phyloP scores from a whole-genome alignment of 1,139 yeast species.

The Waltiozyma sp. region DNA sequence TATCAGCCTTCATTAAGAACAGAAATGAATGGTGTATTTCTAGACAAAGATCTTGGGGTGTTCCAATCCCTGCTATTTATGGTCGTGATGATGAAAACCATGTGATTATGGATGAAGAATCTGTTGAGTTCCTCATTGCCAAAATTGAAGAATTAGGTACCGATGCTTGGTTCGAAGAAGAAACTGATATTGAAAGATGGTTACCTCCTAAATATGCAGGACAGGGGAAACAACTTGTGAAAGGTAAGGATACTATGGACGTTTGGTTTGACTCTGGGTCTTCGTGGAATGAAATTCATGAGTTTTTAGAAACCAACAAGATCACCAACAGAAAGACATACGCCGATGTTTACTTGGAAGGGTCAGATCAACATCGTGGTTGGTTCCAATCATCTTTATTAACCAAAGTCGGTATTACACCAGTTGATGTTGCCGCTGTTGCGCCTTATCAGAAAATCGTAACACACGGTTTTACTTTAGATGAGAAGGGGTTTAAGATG shows the following conservation, averaged over 20 bases:
- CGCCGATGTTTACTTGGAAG: conserved; percentile 83
- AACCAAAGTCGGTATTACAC: conserved; percentile 50
- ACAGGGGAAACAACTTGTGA: conserved; percentile 33
- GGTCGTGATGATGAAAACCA: conserved; percentile 40
- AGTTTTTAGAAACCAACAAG: conserved; percentile 24
- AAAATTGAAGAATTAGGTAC: conserved; percentile 46
- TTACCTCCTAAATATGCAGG: conserved; percentile 40
- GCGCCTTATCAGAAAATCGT: conserved; percentile 70
- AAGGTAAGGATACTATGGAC: conserved; percentile 90
- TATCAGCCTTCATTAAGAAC: conserved; percentile 59
- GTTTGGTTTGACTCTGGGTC: conserved; percentile 99
- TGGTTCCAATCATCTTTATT: conserved; percentile 95
- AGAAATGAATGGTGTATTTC: conserved; percentile 98
- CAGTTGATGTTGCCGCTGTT: conserved; percentile 13
- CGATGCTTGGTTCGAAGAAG: conserved; percentile 67
- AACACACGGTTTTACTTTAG: conserved; percentile 91
- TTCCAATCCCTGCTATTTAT: conserved; percentile 85
- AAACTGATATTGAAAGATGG: conserved; percentile 54
- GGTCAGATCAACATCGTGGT: conserved; percentile 96
- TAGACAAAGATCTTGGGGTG: conserved; percentile 97
- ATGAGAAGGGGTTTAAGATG: conserved; percentile 82
- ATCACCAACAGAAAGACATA: conserved; percentile 23
- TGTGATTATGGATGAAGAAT: conserved; percentile 41
- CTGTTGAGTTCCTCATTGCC: conserved; percentile 43
- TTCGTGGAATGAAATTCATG: conserved; percentile 65